phyloP scores from a whole-genome alignment of 2,329 filamentous ascomycete genomes.

The Xylariaceae sp. region DNA sequence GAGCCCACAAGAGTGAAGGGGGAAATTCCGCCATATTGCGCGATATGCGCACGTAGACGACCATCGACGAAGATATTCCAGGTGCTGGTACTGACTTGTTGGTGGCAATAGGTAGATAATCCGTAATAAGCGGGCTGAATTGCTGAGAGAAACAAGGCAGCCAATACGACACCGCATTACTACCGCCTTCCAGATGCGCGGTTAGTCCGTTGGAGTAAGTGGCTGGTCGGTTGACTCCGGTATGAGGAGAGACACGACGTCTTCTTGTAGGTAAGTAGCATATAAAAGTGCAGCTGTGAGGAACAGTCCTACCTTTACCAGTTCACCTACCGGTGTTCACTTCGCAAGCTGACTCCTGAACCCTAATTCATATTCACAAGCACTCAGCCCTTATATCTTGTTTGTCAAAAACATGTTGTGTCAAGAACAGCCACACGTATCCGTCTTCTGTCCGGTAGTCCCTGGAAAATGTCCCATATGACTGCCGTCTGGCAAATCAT shows the following conservation, averaged over 20 bases:
- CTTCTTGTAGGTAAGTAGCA: conserved; percentile 5
- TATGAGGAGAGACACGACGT: conserved; percentile 15
- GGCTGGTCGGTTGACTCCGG: conserved; percentile 16
- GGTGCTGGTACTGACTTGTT: conserved; percentile 9
- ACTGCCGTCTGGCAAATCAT: not conserved
- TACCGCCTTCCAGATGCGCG: conserved; percentile 19
- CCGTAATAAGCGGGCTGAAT: conserved; percentile 1
- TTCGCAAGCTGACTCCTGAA: not conserved
- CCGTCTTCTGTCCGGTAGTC: not conserved
- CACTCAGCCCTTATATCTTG: not conserved
- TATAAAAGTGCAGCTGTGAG: not conserved
- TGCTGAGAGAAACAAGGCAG: conserved; percentile 9
- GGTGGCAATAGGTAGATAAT: conserved; percentile 12
- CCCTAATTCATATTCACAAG: conserved; percentile 5
- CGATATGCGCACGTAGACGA: conserved; percentile 17
- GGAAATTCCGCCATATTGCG: conserved; percentile 44
- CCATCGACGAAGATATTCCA: conserved; percentile 16
- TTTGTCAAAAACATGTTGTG: not conserved
- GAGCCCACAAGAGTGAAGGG: conserved; percentile 50
- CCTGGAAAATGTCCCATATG: not conserved
- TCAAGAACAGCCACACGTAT: not conserved
- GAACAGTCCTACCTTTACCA: not conserved
- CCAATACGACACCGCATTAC: conserved; percentile 17
- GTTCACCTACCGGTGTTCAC: not conserved
- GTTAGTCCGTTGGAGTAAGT: conserved; percentile 11